Evolutionary conservation across 176 grass and related monocot genomes (phyloP), one percentile per base, ranked within the genome.

Genomic region (Carex scoparia): DNA sequence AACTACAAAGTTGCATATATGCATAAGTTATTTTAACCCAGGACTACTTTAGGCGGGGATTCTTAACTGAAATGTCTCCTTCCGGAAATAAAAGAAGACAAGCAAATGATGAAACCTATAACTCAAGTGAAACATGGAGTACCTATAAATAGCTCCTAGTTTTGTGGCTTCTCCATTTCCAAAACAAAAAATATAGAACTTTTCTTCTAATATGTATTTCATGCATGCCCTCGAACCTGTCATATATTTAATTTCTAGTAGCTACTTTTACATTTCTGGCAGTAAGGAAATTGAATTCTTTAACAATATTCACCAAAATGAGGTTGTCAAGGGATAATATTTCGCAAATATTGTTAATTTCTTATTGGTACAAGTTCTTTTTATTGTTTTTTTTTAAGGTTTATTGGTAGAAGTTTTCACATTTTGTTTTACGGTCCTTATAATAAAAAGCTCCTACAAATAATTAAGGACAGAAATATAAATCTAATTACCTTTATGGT

Each of bases 401-500:
- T 18, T n/a, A 7, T 61, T 19, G 1, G 14, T 61, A 61, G 15
- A 61, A 61, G 18, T 18, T 61, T 19, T 61, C 58, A 61, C 16
- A 61, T 61, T 18, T 61, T n/a, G 16, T 61, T 61, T 61, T 16
- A 61, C 18, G 4, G 16, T 60, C 7, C 15, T 61, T 7, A 1
- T 46, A 10, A 7, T 81, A 31, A n/a, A 10, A 55, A 61, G 15
- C 15, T 81, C 23, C 9, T 9, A 14, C 5, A 61, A 19, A 31
- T 82, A 23, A 23, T 23, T 23, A 16, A 69, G 32, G 35, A 84
- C 31, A 32, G 54, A 11, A 55, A 30, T 69, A 16, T 30, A 80
- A 74, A 49, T 5, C 2, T 69, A 40, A 40, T 40, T 40, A 92
- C 95, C 95, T 98, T 98, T 68, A 95, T 88, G 60, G 89, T 98